Evolutionary conservation across 805 yeast species (phyloP).

Genomic region (Starmerella sirachaensis): DNA sequence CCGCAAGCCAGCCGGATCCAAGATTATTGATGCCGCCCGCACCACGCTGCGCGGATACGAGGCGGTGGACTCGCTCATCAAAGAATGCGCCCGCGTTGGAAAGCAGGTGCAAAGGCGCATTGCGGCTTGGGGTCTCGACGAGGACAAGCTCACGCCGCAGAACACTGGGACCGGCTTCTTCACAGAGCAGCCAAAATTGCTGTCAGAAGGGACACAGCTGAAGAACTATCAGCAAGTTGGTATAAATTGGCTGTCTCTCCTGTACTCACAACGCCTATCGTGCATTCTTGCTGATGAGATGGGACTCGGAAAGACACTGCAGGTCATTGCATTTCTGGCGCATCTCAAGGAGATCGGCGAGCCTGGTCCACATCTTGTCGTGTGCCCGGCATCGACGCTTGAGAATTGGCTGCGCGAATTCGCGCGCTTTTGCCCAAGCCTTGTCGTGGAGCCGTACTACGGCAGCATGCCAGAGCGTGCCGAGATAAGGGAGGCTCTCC

Average conservation of each 20-base stretch:
- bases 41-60: conserved; percentile 72
- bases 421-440: conserved; percentile 67
- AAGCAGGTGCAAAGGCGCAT: conserved; percentile 57
- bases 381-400: conserved; percentile 91
- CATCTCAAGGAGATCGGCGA: conserved; percentile 59
- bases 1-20: conserved; percentile 55
- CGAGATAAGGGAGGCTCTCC: conserved; percentile 61
- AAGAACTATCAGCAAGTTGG: conserved; percentile 96
- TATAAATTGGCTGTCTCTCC: conserved; percentile 75
- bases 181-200: conserved; percentile 55
- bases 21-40: conserved; percentile 57
- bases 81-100: conserved; percentile 71
- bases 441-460: conserved; percentile 83
- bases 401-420: conserved; percentile 98
- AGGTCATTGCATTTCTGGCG: conserved; percentile 85
- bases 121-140: conserved; percentile 76
- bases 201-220: conserved; percentile 52
- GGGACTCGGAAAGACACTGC: conserved; percentile 95
- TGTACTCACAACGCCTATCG: conserved; percentile 67
- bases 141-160: conserved; percentile 57
- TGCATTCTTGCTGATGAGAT: conserved; percentile 97
- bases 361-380: conserved; percentile 77
- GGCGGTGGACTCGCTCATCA: conserved; percentile 87
- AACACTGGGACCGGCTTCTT: conserved; percentile 33
- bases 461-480: conserved; percentile 79